Evolutionary conservation across 1,284 basidiomycete genomes (phyloP).

Genomic region (Leccinum solheimii): DNA sequence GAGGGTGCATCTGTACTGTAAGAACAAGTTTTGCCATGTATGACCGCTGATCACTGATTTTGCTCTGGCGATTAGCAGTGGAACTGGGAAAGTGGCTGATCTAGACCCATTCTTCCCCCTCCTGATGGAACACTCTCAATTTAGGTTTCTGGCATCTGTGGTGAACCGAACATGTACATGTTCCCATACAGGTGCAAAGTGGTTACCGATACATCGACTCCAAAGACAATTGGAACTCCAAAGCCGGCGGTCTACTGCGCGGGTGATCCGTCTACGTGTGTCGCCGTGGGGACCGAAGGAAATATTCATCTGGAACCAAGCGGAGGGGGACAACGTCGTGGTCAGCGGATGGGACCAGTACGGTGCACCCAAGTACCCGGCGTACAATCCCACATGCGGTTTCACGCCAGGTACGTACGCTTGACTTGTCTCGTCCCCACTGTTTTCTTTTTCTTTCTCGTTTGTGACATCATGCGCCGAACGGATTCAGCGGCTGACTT

Average conservation of each 20-base stretch:
- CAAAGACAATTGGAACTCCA: conserved; percentile 11
- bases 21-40: not conserved
- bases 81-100: conserved; percentile 10
- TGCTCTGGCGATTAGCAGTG: conserved; percentile 3
- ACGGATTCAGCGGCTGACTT: conserved; percentile 1
- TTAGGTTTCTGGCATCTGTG: conserved; percentile 13
- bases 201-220: not conserved
- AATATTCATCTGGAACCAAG: conserved; percentile 2
- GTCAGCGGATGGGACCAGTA: not conserved
- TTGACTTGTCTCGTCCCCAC: not conserved
- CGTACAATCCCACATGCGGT: conserved; percentile 18
- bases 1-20: conserved; percentile 6
- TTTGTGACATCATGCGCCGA: not conserved
- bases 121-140: conserved; percentile 3
- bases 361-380: conserved; percentile 1
- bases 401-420: conserved; percentile 12
- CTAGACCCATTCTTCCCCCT: not conserved
- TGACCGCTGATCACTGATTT: conserved; percentile 1
- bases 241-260: conserved; percentile 5
- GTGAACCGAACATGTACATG: conserved; percentile 10
- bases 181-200: conserved; percentile 7
- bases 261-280: conserved; percentile 7
- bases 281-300: conserved; percentile 12
- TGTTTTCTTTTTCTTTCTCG: not conserved
- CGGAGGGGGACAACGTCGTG: conserved; percentile 12